Evolutionary conservation across 164 flowering plant species (phyloP), one percentile per base, ranked within the genome.

Genomic region (Protea cynaroides): DNA sequence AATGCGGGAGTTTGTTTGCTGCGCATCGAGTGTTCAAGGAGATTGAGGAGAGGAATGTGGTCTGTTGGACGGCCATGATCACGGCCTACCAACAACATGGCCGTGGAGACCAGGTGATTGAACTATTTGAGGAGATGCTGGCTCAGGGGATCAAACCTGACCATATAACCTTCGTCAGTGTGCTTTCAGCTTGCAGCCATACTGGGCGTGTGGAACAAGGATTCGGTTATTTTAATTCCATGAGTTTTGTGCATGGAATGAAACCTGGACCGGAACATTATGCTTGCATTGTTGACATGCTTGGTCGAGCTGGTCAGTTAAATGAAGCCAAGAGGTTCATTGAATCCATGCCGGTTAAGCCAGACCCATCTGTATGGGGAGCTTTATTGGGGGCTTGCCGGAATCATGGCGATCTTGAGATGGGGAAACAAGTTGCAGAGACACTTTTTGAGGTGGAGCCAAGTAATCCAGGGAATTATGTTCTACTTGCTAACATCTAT

Each of bases 261-360:
- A 65, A 21, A 44, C 85, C 84, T 15, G 82, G 88, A 21, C 73
- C 74, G 17, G 89, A 84, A 69, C 91, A 84, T 65, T 86, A 83
- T 68, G 85, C 88, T 15, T 88, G 89, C 78, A 78, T 88, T 77
- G 95, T 86, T 72, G 84, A 84, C 76, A 65, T 84, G 69, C 84
- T 84, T 44, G 83, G 84, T 59, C 87, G 86, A 65, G 79, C 79
- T 54, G 94, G 94, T 56, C 69, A 61, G 59, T 70, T 85, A 55
- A 66, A 77, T 23, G 88, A 86, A 68, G 88, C 91, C 2, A 79
- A 73, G 81, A 65, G 46, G 51, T 82, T 86, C 44, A 69, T 83
- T 25, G 78, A 78, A 55, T 65, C 80, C 56, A 85, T 87, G 85
- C 85, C 90, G 10, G 71, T 79, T 54, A 58, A 74, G 49, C 84